phyloP scores from a whole-genome alignment of 495 filamentous ascomycete genomes.

The Cercophora scortea region DNA sequence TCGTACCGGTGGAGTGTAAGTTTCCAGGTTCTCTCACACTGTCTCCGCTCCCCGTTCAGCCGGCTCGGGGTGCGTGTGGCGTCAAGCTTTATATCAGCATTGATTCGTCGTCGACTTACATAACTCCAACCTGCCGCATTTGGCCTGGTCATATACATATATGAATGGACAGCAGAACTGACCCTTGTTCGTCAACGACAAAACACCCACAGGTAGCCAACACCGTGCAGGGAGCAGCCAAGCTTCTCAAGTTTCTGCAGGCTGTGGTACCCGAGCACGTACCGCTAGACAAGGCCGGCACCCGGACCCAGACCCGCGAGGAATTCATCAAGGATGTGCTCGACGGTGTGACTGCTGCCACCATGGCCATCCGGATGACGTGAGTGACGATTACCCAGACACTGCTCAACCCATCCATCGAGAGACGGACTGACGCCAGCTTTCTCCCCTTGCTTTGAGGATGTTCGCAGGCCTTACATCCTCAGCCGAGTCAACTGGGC shows the following conservation, averaged over 20 bases:
- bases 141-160: no score
- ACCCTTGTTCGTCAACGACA: neutral
- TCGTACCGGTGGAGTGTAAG: conserved; percentile 42
- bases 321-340: conserved; percentile 45
- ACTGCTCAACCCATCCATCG: neutral
- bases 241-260: conserved; percentile 36
- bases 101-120: no score
- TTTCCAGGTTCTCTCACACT: conserved; percentile 11
- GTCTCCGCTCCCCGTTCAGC: neutral
- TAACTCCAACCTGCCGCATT: no score
- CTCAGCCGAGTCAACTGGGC: conserved; percentile 46
- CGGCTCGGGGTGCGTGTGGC: no score
- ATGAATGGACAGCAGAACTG: neutral
- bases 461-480: conserved; percentile 42
- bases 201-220: conserved; percentile 22
- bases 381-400: conserved; percentile 13
- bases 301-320: conserved; percentile 33
- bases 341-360: conserved; percentile 36
- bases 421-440: no score
- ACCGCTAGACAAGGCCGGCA: conserved; percentile 20
- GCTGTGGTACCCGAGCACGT: conserved; percentile 38
- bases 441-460: no score
- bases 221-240: conserved; percentile 27
- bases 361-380: conserved; percentile 48
- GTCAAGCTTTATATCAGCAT: no score